Conservation (phyloP, 2,329 filamentous ascomycete species). For the Paracoccidioides lutzii region DNA sequence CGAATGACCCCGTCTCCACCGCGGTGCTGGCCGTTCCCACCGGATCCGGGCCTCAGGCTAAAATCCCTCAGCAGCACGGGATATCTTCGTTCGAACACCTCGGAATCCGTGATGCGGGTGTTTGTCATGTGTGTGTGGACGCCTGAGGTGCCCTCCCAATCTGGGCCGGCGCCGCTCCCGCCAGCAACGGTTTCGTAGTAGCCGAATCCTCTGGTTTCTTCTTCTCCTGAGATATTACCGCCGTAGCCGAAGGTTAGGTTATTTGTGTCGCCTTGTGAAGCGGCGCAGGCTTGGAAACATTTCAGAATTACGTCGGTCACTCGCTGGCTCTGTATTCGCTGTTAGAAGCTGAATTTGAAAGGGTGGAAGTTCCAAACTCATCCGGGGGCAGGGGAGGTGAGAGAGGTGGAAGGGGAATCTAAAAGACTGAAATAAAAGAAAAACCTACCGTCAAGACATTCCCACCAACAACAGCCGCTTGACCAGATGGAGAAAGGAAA, state of each 20-base stretch:
- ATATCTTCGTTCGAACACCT: slow-evolving; percentile 66
- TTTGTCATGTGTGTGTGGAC: slow-evolving; percentile 87
- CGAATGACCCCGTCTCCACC: slow-evolving; percentile 68
- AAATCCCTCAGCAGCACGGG: slow-evolving; percentile 63
- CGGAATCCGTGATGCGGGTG: slow-evolving; percentile 70
- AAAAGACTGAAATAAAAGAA: background rate
- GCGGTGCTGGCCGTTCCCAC: slow-evolving; percentile 50
- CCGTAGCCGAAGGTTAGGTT: slow-evolving; percentile 68
- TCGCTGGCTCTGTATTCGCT: slow-evolving; percentile 43
- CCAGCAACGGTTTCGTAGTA: slow-evolving; percentile 79
- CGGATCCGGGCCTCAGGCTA: slow-evolving; percentile 48
- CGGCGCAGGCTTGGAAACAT: slow-evolving; percentile 63
- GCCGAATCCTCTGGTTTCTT: slow-evolving; percentile 51
- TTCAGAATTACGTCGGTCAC: slow-evolving; percentile 67
- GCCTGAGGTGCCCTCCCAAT: slow-evolving; percentile 60
- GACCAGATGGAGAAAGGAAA: slow-evolving; percentile 58
- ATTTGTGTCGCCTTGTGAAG: slow-evolving; percentile 63
- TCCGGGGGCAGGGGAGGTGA: background rate
- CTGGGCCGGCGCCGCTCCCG: slow-evolving; percentile 58
- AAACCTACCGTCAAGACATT: slow-evolving; percentile 54
- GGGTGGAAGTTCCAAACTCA: background rate
- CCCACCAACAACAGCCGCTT: slow-evolving; percentile 64
- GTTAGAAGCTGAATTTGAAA: background rate
- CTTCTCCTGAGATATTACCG: slow-evolving; percentile 46
- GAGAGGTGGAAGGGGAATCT: no score